Conservation (phyloP, 371 early-diverging fungal species). For the Mortierella sp. region DNA sequence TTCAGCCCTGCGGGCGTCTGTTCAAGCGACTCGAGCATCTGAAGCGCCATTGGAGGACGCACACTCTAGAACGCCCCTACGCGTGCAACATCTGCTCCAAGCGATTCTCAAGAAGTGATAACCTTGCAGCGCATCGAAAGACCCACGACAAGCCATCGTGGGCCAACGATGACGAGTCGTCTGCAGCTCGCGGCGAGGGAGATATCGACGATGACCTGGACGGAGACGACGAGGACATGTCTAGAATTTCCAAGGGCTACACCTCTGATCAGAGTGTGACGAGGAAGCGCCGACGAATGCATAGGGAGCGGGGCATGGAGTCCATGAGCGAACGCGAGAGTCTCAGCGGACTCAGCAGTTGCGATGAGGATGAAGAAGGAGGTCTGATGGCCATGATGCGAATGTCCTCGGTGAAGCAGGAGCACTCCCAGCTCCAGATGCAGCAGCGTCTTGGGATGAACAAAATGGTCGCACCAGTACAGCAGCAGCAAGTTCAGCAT, state of each 20-base stretch:
- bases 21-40: conserved; percentile 87
- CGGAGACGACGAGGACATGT: conserved; percentile 28
- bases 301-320: conserved; percentile 35
- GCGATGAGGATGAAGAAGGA: conserved; percentile 42
- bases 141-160: conserved; percentile 68
- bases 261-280: conserved; percentile 35
- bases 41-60: conserved; percentile 82
- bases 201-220: conserved; percentile 41
- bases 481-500: conserved; percentile 15
- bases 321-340: conserved; percentile 55
- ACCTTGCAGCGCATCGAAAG: conserved; percentile 85
- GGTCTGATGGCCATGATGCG: conserved; percentile 31
- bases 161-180: conserved; percentile 42
- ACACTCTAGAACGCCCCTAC: conserved; percentile 82
- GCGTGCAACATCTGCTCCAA: conserved; percentile 81
- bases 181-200: conserved; percentile 24
- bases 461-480: conserved; percentile 1
- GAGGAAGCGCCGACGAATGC: conserved; percentile 41
- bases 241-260: conserved; percentile 36
- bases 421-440: conserved; percentile 8
- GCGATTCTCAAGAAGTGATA: conserved; percentile 86
- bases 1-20: conserved; percentile 59
- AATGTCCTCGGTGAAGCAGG: conserved; percentile 19
- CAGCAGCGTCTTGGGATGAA: conserved; percentile 11
- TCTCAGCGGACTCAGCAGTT: conserved; percentile 45